phyloP scores from a whole-genome alignment of 164 flowering plant genomes.

The Annona squamosa region DNA sequence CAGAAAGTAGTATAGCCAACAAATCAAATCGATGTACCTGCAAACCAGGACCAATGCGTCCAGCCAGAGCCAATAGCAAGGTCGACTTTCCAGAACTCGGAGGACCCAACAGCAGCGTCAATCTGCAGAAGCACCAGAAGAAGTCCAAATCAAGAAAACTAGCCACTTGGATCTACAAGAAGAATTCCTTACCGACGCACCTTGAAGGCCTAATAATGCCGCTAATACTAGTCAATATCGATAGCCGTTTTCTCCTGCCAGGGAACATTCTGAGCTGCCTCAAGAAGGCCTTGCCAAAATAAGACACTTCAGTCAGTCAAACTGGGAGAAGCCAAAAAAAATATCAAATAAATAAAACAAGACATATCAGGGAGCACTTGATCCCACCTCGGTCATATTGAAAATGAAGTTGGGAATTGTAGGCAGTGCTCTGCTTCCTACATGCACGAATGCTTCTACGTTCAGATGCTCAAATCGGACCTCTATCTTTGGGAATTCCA shows the following conservation, averaged over 20 bases:
- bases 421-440: constrained; percentile 90
- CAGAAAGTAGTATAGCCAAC: background rate
- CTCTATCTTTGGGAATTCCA: constrained; percentile 84
- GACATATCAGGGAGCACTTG: background rate
- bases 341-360: background rate
- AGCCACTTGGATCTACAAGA: constrained; percentile 1
- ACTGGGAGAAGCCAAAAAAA: background rate
- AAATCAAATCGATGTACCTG: constrained; percentile 41
- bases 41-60: constrained; percentile 62
- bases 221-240: constrained; percentile 62
- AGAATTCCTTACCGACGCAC: constrained; percentile 22
- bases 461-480: constrained; percentile 70
- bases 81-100: constrained; percentile 99
- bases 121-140: constrained; percentile 30
- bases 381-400: constrained; percentile 75
- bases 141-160: background rate
- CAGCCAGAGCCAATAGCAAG: constrained; percentile 84
- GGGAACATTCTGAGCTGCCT: constrained; percentile 53
- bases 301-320: background rate
- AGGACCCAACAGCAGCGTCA: constrained; percentile 92
- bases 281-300: constrained; percentile 49
- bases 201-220: constrained; percentile 90
- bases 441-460: constrained; percentile 65
- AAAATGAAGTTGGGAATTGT: constrained; percentile 80
- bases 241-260: constrained; percentile 47